These are phyloP conservation scores for Teratosphaeria epicoccoides DNA, from an alignment of 2,329 filamentous ascomycete genomes.

Conservation along the genomic window DNA sequence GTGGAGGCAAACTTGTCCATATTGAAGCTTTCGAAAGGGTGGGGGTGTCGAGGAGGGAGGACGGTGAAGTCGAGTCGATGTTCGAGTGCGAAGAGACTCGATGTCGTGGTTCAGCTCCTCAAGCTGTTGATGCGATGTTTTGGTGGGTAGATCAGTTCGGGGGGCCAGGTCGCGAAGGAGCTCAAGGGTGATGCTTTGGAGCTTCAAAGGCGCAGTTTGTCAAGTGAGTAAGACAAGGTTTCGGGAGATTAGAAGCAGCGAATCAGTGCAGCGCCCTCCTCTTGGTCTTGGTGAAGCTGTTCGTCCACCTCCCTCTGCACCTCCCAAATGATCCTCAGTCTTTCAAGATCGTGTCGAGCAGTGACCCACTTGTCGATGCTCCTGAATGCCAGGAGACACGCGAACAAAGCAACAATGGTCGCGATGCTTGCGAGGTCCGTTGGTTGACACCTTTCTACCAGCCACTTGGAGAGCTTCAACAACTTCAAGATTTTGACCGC, in stretches of 20 bases:
- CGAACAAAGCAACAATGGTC: not conserved
- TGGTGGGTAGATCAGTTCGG: not conserved
- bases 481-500: not conserved
- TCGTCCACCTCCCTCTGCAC: not conserved
- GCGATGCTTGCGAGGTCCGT: not conserved
- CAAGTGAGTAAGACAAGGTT: not conserved
- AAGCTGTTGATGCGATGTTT: too few species aligned
- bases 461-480: not conserved
- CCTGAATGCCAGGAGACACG: not conserved
- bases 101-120: too few species aligned
- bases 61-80: not conserved
- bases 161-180: not conserved
- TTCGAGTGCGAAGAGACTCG: not conserved
- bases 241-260: not conserved
- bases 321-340: not conserved
- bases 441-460: not conserved
- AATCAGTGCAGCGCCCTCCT: not conserved
- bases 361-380: not conserved
- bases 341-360: not conserved
- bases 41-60: not conserved
- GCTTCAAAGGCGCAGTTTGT: not conserved
- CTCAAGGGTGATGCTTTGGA: not conserved
- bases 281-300: not conserved
- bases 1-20: slow-evolving; percentile 64
- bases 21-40: slow-evolving; percentile 4